These are phyloP conservation scores for Lactarius sanguifluus DNA, from an alignment of 768 basidiomycete genomes.

Conservation along the genomic window DNA sequence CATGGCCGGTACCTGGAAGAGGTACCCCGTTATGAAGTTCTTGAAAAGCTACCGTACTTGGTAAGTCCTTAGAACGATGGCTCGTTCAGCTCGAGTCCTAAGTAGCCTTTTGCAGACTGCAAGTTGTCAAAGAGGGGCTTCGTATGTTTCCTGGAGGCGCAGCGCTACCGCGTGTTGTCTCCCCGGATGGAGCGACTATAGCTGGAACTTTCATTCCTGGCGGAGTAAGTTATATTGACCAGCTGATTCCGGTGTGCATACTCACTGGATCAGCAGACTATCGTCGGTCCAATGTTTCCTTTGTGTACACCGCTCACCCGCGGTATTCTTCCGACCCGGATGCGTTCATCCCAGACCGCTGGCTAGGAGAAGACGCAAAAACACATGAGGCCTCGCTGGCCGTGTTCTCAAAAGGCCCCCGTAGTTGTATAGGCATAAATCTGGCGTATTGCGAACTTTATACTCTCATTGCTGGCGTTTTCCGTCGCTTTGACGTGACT, in stretches of 20 bases:
- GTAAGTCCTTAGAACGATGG: background rate
- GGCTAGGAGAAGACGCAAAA: background rate
- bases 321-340: background rate
- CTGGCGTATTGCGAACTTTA: background rate
- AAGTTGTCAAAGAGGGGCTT: slow-evolving; percentile 1
- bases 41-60: background rate
- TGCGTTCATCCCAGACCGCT: slow-evolving; percentile 2
- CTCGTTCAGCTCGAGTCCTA: background rate
- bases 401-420: background rate
- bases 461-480: background rate
- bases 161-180: slow-evolving; percentile 22
- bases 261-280: background rate
- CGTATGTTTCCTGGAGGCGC: background rate
- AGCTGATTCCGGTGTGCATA: background rate
- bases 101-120: background rate
- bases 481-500: slow-evolving; percentile 2
- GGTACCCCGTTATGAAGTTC: background rate
- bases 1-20: background rate
- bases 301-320: background rate
- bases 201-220: slow-evolving; percentile 14
- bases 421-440: slow-evolving; percentile 1
- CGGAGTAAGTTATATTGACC: background rate
- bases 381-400: background rate
- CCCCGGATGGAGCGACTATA: slow-evolving; percentile 21
- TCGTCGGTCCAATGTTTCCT: slow-evolving; percentile 1